phyloP scores from a whole-genome alignment of 192 early-diverging fungal genomes.

The Backusella psychrophila region DNA sequence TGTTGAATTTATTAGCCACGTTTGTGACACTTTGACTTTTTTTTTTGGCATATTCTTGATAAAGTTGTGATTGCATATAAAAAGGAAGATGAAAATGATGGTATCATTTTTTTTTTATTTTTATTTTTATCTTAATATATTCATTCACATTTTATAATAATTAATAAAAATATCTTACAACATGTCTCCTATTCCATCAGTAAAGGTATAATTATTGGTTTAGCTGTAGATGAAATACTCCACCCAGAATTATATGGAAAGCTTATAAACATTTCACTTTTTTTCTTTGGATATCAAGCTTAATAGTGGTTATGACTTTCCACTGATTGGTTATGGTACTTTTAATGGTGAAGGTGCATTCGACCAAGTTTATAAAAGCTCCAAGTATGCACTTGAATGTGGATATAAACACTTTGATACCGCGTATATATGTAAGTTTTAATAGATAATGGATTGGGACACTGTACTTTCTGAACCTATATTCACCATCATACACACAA shows the following conservation, averaged over 20 bases:
- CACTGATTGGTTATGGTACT: constrained; percentile 21
- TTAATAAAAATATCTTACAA: background rate
- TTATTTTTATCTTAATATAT: background rate
- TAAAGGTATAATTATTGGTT: background rate
- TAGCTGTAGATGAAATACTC: background rate
- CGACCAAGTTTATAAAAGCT: constrained; percentile 19
- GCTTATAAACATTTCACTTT: background rate
- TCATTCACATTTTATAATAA: background rate
- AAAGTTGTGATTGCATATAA: background rate
- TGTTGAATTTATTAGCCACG: too few species aligned
- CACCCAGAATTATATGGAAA: too few species aligned
- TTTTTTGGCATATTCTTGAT: background rate
- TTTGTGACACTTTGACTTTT: background rate
- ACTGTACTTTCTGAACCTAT: too few species aligned
- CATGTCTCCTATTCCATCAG: background rate
- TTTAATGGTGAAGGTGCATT: constrained; percentile 20
- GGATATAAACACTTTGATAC: constrained; percentile 71
- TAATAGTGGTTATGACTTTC: constrained; percentile 26
- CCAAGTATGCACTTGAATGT: constrained; percentile 22
- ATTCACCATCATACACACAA: background rate
- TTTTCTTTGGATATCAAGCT: background rate
- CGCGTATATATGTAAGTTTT: constrained; percentile 30
- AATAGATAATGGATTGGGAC: too few species aligned
- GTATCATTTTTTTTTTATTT: too few species aligned
- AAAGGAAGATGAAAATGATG: background rate